A percentile compares a stretch with the other conserved stretches of the same genome.
These are phyloP conservation scores for Stachybotrys elegans DNA, from an alignment of 2,329 filamentous ascomycete species.

Conservation along the genomic window DNA sequence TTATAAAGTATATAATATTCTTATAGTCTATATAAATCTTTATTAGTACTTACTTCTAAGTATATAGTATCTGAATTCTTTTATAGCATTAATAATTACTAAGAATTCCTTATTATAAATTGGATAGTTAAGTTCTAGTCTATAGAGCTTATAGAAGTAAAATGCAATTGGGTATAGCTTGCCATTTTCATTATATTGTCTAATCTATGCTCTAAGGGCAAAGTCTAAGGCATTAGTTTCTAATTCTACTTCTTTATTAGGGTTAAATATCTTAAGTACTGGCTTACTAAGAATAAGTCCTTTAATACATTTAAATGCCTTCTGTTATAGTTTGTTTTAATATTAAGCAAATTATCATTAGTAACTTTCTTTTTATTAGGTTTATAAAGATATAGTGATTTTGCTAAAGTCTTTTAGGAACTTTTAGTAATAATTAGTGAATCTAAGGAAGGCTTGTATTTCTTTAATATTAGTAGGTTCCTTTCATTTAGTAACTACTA, in stretches of 20 bases:
- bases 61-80: too few relatives aligned
- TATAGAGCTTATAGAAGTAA: too few relatives aligned
- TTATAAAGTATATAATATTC: too few relatives aligned
- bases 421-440: conserved; percentile 10
- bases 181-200: too few relatives aligned
- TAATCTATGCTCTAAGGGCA: conserved; percentile 3
- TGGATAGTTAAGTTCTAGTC: too few relatives aligned
- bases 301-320: conserved; percentile 7
- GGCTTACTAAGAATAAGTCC: conserved; percentile 2
- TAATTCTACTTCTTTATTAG: conserved; percentile 6
- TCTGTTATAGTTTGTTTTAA: background rate
- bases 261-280: conserved; percentile 8
- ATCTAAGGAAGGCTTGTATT: conserved; percentile 5
- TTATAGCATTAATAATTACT: too few relatives aligned
- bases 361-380: conserved; percentile 9
- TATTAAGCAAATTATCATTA: conserved; percentile 1
- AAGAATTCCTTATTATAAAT: too few relatives aligned
- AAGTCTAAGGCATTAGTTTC: conserved; percentile 10
- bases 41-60: too few relatives aligned
- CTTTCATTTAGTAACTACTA: background rate
- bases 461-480: conserved; percentile 4
- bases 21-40: too few relatives aligned
- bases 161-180: too few relatives aligned
- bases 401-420: conserved; percentile 13
- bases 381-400: conserved; percentile 4